A percentile compares a stretch with the other conserved stretches of the same genome.
Conservation (phyloP, 495 filamentous ascomycete genomes). For the Xylaria castorea region DNA sequence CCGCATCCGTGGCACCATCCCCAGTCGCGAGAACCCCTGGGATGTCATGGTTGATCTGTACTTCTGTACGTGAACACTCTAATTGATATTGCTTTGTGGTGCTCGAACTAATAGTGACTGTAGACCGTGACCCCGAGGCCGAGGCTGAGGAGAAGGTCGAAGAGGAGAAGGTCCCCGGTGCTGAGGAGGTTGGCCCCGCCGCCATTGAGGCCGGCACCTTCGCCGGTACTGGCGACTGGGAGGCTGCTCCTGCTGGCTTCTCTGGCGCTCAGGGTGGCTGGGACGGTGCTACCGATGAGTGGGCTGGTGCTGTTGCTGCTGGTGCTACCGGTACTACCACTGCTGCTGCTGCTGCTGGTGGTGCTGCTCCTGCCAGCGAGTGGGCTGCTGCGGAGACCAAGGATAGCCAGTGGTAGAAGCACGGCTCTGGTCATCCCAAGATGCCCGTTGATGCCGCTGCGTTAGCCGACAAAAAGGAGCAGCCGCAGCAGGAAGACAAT, state of each 20-base stretch:
- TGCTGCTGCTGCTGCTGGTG: conserved; percentile 48
- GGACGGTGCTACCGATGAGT: conserved; percentile 63
- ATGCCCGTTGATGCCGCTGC: not conserved
- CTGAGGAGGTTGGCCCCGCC: conserved; percentile 82
- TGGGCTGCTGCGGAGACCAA: conserved; percentile 70
- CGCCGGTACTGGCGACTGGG: conserved; percentile 70
- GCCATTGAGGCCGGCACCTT: conserved; percentile 81
- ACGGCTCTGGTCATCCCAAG: not conserved
- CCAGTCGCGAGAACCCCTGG: conserved; percentile 93
- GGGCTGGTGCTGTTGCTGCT: conserved; percentile 50
- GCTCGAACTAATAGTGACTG: conserved; percentile 34
- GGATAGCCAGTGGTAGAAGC: conserved; percentile 70
- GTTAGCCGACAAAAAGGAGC: not conserved
- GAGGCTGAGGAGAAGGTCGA: conserved; percentile 91
- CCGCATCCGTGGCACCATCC: conserved; percentile 93
- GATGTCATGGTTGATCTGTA: conserved; percentile 99
- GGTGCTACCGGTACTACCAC: conserved; percentile 54
- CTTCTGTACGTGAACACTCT: conserved; percentile 70
- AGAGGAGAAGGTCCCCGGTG: conserved; percentile 72
- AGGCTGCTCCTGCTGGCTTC: conserved; percentile 68
- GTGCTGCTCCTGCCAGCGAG: conserved; percentile 56
- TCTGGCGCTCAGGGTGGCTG: conserved; percentile 74
- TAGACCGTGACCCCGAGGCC: conserved; percentile 95
- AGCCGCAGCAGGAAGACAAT: not conserved
- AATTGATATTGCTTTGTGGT: not conserved